A percentile compares a stretch with the other conserved stretches of the same genome.
These are phyloP conservation scores for Radiomyces spectabilis DNA, from an alignment of 192 early-diverging fungal genomes.

Conservation along the genomic window DNA sequence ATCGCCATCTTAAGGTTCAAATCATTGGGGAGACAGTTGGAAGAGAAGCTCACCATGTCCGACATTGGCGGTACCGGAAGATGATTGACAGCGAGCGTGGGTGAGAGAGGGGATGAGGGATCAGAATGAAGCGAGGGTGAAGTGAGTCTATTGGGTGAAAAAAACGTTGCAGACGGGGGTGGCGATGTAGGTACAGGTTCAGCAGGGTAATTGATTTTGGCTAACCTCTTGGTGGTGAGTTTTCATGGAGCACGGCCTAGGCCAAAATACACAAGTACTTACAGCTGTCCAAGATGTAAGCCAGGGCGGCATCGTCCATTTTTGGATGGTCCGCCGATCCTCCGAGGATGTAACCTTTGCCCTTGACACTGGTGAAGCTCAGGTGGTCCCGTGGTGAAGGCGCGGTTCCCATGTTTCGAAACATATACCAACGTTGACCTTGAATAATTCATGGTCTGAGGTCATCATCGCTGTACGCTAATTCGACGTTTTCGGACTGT, in stretches of 20 bases:
- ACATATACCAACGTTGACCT: slow-evolving; percentile 36
- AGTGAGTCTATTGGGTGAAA: not conserved
- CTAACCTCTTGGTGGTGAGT: slow-evolving; percentile 18
- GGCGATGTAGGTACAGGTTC: not conserved
- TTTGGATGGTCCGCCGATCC: no score
- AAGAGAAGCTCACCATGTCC: not conserved
- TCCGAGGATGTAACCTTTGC: not conserved
- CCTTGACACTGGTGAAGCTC: not conserved
- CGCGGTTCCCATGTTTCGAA: slow-evolving; percentile 38
- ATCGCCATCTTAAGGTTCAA: not conserved
- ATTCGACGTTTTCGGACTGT: no score
- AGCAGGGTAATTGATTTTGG: slow-evolving; percentile 38
- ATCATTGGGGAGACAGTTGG: not conserved
- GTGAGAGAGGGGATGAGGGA: not conserved
- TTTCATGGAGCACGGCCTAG: slow-evolving; percentile 8
- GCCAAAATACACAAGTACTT: slow-evolving; percentile 3
- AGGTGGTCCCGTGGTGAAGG: slow-evolving; percentile 29
- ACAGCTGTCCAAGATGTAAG: slow-evolving; percentile 41
- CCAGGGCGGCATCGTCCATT: not conserved
- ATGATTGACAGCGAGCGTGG: no score
- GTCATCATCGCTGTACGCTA: no score
- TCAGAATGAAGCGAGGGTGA: not conserved
- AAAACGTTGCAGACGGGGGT: not conserved
- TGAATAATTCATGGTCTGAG: no score
- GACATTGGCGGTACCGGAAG: not conserved